Base-by-base conservation (phyloP, 2,329 filamentous ascomycete genomes). In the Penicillium occitanis region DNA sequence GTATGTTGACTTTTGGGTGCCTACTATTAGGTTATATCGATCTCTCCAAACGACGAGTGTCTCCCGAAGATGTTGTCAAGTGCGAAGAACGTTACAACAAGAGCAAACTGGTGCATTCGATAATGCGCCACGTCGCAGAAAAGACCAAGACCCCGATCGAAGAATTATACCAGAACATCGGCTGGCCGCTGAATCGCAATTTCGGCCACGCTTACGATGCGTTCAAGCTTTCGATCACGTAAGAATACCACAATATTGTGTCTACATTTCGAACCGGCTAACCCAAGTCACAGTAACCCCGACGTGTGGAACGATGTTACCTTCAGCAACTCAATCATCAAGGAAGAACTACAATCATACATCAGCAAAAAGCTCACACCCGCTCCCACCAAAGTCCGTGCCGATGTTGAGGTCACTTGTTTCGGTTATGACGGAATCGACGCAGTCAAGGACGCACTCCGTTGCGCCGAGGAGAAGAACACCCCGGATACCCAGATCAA, bases 11-110 rank as follows among this genome's bases (percentile, higher is more conserved):
- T 48, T 64, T 33, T 28, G 14, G 42, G 61, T 46, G 51, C 51
- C 13, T 44, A 55, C 65, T 14, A 69, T 50, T 68, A 89, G 89
- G 93, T 69, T 99, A 99, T 79, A 99, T 99, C 76, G 95, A 99
- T 90, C 84, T 99, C 78, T 97, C 93, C 69, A 99, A 99, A 86
- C 93, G 95, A 77, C 91, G 95, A 84, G 95, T 99, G 67, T 97
- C 93, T 51, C 91, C 95, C 53, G 95, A 99, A 80, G 95, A 99
- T 83, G 95, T 98, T 70, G 86, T 97, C 73, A 97, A 97, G 84
- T 99, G 96, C 79, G 95, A 99, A 79, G 95, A 99, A 84, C 89
- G 95, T 73, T 99, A 97, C 87, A 99, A 99, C 88, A 99, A 99
- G 89, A 92, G 92, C 85, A 99, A 99, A 86, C 96, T 97, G 85